Evolutionary conservation across 2,329 filamentous ascomycete genomes (phyloP).

Genomic region (Colletotrichum costaricense): DNA sequence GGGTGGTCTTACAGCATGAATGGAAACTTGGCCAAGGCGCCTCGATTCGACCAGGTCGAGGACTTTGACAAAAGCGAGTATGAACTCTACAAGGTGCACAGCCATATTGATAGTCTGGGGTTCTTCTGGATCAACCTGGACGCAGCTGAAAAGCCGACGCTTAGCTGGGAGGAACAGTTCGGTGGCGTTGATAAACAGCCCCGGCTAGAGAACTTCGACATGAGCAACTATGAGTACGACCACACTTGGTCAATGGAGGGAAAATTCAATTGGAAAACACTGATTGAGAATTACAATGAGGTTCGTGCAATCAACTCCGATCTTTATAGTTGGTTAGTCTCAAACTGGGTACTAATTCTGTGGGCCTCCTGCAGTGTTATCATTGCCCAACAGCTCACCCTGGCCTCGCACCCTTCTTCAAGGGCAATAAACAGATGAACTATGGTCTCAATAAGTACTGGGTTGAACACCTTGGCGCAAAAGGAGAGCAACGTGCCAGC

Average conservation of each 20-base stretch:
- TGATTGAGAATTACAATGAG: too few species aligned
- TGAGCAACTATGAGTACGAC: neutral
- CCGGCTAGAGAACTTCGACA: neutral
- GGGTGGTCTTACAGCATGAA: neutral
- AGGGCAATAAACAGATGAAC: slow-evolving; percentile 51
- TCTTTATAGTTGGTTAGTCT: too few species aligned
- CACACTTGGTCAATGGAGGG: too few species aligned
- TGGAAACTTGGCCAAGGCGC: neutral
- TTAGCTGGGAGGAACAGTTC: neutral
- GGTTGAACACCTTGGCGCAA: neutral
- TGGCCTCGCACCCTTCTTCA: slow-evolving; percentile 30
- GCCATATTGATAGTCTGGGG: neutral
- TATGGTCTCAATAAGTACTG: slow-evolving; percentile 49
- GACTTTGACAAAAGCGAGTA: neutral
- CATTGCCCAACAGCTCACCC: too few species aligned
- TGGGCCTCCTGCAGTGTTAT: too few species aligned
- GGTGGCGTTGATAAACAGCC: neutral
- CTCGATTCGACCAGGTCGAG: neutral
- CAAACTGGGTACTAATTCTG: too few species aligned
- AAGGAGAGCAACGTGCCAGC: slow-evolving; percentile 38
- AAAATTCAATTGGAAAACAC: too few species aligned
- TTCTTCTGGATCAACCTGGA: neutral
- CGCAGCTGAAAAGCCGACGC: neutral
- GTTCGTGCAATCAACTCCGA: too few species aligned
- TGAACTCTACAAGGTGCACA: neutral